Evolutionary conservation across 441 rosid genomes (phyloP).

Genomic region (Melastoma candidum): DNA sequence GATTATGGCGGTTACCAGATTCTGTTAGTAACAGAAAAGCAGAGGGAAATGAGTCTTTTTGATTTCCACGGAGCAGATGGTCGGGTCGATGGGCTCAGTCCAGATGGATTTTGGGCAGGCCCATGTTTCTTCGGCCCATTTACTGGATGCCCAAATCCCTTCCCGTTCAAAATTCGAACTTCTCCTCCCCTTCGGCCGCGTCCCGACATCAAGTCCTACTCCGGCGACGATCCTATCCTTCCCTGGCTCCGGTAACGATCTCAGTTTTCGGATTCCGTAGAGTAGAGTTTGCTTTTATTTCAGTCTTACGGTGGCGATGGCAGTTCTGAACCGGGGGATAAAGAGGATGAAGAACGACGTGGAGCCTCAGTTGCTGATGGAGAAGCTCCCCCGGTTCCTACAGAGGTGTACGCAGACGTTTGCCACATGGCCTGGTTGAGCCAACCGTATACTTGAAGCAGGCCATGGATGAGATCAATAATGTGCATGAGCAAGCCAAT

Average conservation of each 20-base stretch:
- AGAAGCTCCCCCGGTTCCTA: slow-evolving; percentile 81
- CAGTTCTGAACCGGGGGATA: slow-evolving; percentile 39
- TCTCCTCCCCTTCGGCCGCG: too few species aligned
- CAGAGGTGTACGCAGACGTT: slow-evolving; percentile 71
- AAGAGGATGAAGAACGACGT: slow-evolving; percentile 62
- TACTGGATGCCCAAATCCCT: too few species aligned
- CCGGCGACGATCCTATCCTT: slow-evolving; percentile 73
- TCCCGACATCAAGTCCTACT: slow-evolving; percentile 51
- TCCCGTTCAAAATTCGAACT: too few species aligned
- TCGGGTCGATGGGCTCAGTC: too few species aligned
- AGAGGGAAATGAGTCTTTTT: too few species aligned
- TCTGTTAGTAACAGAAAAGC: too few species aligned
- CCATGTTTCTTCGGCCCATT: too few species aligned
- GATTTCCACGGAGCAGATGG: too few species aligned
- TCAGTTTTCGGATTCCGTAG: not conserved
- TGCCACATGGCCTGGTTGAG: slow-evolving; percentile 97
- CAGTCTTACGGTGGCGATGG: not conserved
- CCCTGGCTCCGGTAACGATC: slow-evolving; percentile 77
- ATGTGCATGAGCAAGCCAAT: slow-evolving; percentile 95
- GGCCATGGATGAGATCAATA: slow-evolving; percentile 91
- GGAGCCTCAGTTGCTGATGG: slow-evolving; percentile 37
- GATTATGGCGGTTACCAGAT: too few species aligned
- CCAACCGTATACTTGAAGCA: slow-evolving; percentile 96
- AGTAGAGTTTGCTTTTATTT: slow-evolving; percentile 1
- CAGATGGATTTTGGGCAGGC: too few species aligned